Evolutionary conservation across 2,329 filamentous ascomycete species (phyloP), one percentile per base, ranked within the genome.

Genomic region (Annulohypoxylon truncatum): DNA sequence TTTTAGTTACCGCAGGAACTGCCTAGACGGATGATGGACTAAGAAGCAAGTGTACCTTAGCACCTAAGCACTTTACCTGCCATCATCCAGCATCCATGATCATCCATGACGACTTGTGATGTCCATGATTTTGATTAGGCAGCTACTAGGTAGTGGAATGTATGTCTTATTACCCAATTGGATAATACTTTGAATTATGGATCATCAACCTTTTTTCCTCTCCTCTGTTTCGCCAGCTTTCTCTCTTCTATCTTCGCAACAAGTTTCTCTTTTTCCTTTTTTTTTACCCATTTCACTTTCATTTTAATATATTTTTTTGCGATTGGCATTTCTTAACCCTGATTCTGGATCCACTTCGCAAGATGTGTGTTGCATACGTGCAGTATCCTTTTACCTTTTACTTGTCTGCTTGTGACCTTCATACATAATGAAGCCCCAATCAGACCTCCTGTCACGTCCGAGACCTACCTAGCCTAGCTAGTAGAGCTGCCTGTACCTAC

Each of bases 341-440:
- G 2, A 46, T 53, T 60, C 33, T 38, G 58, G 66, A 66, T 51
- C 66, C 66, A 68, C 66, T 53, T 58, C 63, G 55, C 29, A 48
- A 38, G 24, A n/a, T 9, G 28, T 13, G 28, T 55, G 50, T 42
- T 55, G 50, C 55, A 50, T 58, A 58, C 31, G 18, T 29, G 22
- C 40, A 58, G 54, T 31, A 31, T 60, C 18, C 50, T 59, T 38
- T 65, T 35, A 20, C 29, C 6, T 46, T 42, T 42, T 42, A 42
- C 38, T 22, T 42, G 38, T 20, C 20, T 48, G 33, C 54, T 42
- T 51, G 62, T 63, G 55, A 60, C 47, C 61, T 66, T 48, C 47
- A 56, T 54, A 64, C 56, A 60, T 61, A 52, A 61, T 46, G 58
- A 29, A 55, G 51, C 59, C 62, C 66, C 66, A 68, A 68, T 68